phyloP scores from a whole-genome alignment of 2,329 filamentous ascomycete species.

The Talaromyces sp. region DNA sequence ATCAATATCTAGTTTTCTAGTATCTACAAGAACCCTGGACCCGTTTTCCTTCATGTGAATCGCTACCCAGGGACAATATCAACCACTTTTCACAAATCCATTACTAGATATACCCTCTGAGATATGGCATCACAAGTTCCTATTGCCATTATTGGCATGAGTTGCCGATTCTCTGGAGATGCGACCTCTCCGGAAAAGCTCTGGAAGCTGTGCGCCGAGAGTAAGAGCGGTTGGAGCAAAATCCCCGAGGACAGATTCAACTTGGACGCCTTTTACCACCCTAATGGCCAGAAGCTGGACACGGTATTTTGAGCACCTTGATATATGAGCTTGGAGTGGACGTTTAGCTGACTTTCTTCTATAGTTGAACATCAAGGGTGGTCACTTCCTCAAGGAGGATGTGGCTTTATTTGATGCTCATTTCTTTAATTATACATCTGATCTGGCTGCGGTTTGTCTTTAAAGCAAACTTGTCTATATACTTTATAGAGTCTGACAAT shows the following conservation, averaged over 20 bases:
- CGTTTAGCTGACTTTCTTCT: not conserved
- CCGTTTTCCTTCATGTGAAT: not conserved
- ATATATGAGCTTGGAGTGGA: too few species aligned
- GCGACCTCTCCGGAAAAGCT: slow-evolving; percentile 19
- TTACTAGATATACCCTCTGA: not conserved
- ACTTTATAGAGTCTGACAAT: not conserved
- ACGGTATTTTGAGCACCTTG: not conserved
- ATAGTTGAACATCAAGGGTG: not conserved
- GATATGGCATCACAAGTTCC: not conserved
- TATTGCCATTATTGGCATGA: slow-evolving; percentile 24
- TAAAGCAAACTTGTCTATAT: not conserved
- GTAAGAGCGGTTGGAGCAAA: slow-evolving; percentile 15
- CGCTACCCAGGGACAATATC: not conserved
- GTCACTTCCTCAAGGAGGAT: slow-evolving; percentile 22
- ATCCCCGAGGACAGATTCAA: slow-evolving; percentile 23
- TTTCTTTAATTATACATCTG: slow-evolving; percentile 22
- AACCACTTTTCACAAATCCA: not conserved
- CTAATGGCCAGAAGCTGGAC: not conserved
- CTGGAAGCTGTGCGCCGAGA: slow-evolving; percentile 22
- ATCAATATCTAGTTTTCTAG: not conserved
- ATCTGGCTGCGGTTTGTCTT: not conserved
- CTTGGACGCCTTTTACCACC: not conserved
- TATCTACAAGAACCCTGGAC: not conserved
- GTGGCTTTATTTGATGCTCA: slow-evolving; percentile 28
- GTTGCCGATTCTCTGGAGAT: slow-evolving; percentile 23